Evolutionary conservation across 176 grass and related monocot species (phyloP).

Genomic region (Bromus sterilis): DNA sequence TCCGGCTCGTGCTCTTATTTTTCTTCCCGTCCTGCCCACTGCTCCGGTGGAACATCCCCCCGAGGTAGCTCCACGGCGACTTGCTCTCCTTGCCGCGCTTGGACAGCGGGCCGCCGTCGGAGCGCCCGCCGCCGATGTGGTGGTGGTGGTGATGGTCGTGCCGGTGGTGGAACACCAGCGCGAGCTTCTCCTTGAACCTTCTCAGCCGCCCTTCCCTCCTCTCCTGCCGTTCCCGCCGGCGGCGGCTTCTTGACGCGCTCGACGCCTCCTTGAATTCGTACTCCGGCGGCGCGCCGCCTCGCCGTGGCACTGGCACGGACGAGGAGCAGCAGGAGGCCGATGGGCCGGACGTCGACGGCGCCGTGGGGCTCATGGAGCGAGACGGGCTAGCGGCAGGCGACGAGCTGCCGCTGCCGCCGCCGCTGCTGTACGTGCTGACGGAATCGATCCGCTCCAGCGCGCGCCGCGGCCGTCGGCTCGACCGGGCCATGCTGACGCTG

Average conservation of each 20-base stretch:
- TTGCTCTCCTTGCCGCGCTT: not conserved
- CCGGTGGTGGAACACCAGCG: slow-evolving; percentile 49
- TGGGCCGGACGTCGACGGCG: not conserved
- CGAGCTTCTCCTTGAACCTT: slow-evolving; percentile 47
- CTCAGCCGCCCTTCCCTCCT: slow-evolving; percentile 20
- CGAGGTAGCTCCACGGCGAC: slow-evolving; percentile 39
- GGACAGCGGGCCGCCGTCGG: not conserved
- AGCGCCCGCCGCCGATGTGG: not conserved
- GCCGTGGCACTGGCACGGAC: not conserved
- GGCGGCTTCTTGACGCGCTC: not conserved
- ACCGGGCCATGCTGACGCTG: not conserved
- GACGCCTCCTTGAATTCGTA: not conserved
- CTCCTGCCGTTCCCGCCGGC: not conserved
- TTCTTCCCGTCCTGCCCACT: not conserved
- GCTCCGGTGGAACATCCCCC: slow-evolving; percentile 25
- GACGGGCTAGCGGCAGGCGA: not conserved
- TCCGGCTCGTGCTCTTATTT: not conserved
- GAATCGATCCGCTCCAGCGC: not conserved
- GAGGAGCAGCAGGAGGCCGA: not conserved
- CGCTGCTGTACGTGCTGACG: not conserved
- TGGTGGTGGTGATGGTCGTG: slow-evolving; percentile 58
- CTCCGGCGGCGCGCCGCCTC: not conserved
- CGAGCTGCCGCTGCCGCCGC: not conserved
- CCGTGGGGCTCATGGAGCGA: not conserved
- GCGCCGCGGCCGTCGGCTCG: not conserved